A percentile compares a stretch with the other conserved stretches of the same genome.
Conservation (phyloP, 1,284 basidiomycete genomes). For the Pseudozyma hubeiensis region DNA sequence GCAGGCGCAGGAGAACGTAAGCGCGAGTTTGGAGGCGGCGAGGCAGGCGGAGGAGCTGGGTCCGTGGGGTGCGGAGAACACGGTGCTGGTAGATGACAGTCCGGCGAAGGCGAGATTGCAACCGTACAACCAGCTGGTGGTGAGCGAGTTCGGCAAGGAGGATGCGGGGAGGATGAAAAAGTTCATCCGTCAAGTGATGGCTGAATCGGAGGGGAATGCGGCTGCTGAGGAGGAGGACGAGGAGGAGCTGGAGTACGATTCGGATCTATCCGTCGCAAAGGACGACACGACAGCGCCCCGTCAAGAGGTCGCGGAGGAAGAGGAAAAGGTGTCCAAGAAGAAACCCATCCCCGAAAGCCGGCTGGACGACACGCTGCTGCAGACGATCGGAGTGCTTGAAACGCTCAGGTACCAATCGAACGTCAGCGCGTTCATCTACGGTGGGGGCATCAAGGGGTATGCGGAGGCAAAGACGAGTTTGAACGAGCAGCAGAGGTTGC, state of each 20-base stretch:
- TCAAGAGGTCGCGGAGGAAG: not conserved
- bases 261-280: conserved; percentile 26
- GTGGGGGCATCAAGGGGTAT: conserved; percentile 44
- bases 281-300: not conserved
- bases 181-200: conserved; percentile 23
- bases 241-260: conserved; percentile 33
- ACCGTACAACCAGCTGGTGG: conserved; percentile 72
- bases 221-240: conserved; percentile 7
- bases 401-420: conserved; percentile 50
- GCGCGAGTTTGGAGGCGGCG: conserved; percentile 19
- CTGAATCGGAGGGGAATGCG: not conserved
- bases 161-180: conserved; percentile 26
- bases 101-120: conserved; percentile 80
- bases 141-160: conserved; percentile 57
- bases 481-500: conserved; percentile 11
- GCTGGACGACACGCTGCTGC: conserved; percentile 61
- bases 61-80: conserved; percentile 76
- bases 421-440: conserved; percentile 53
- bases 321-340: conserved; percentile 9
- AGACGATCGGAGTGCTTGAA: conserved; percentile 64
- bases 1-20: not conserved
- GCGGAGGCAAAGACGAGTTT: conserved; percentile 12
- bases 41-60: conserved; percentile 12
- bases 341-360: conserved; percentile 21
- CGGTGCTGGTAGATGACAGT: conserved; percentile 84